A percentile compares a stretch with the other conserved stretches of the same genome.
Evolutionary conservation across 2,329 filamentous ascomycete species (phyloP).

Genomic region (Fusarium pseudoanthophilum): DNA sequence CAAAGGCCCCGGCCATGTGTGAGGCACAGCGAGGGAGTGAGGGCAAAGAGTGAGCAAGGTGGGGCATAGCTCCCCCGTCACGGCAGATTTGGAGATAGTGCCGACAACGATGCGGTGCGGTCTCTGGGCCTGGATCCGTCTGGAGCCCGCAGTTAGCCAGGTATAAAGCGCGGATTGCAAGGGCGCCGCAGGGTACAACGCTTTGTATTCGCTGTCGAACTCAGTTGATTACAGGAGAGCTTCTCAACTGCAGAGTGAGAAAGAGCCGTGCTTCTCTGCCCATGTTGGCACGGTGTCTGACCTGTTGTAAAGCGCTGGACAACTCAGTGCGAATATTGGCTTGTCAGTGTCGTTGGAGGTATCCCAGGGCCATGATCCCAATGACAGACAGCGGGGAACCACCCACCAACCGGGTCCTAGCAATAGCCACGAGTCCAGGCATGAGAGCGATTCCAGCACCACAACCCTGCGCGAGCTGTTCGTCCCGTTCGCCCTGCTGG

Average conservation of each 20-base stretch:
- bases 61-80: constrained; percentile 43
- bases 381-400: constrained; percentile 44
- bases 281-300: constrained; percentile 27
- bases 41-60: constrained; percentile 43
- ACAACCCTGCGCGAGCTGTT: constrained; percentile 40
- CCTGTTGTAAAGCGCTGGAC: neutral
- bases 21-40: constrained; percentile 43
- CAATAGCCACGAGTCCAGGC: constrained; percentile 41
- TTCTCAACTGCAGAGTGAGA: constrained; percentile 24
- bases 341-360: constrained; percentile 27
- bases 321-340: constrained; percentile 30
- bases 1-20: constrained; percentile 43
- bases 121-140: constrained; percentile 38
- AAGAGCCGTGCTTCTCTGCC: constrained; percentile 25
- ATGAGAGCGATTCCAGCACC: constrained; percentile 38
- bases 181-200: constrained; percentile 32
- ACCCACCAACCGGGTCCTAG: constrained; percentile 43
- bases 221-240: constrained; percentile 14
- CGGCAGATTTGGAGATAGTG: constrained; percentile 47
- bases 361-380: constrained; percentile 31
- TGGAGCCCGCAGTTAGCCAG: constrained; percentile 35
- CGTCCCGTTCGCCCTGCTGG: constrained; percentile 41
- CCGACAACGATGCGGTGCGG: constrained; percentile 43
- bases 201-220: constrained; percentile 25
- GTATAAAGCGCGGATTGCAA: constrained; percentile 36